Percentiles rank a stretch among this genome's conserved stretches.
Evolutionary conservation across 176 grass and related monocot species (phyloP).

Genomic region (Oryza brachyantha): DNA sequence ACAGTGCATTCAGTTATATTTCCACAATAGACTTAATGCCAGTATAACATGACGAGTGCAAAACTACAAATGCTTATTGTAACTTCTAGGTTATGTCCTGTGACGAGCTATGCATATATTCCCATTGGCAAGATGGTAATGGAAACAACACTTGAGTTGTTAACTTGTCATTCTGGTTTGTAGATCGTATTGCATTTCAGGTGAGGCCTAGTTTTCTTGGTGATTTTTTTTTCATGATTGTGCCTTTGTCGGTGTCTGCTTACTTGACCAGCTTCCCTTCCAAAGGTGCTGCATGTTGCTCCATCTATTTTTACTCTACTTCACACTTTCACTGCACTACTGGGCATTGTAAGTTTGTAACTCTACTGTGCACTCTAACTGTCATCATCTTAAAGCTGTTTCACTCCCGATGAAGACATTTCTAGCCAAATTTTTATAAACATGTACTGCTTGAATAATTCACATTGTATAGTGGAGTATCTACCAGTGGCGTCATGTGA

Average conservation of each 20-base stretch:
- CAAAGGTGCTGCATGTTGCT: background rate
- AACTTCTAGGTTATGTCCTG: slow-evolving; percentile 6
- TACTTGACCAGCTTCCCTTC: background rate
- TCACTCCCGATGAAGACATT: background rate
- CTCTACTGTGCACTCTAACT: background rate
- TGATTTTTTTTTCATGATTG: background rate
- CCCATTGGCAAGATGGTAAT: background rate
- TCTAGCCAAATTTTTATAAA: background rate
- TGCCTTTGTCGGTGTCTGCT: background rate
- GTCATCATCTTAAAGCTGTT: background rate
- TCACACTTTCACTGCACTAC: background rate
- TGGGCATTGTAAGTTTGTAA: background rate
- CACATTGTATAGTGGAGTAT: slow-evolving; percentile 1
- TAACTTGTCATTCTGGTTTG: background rate
- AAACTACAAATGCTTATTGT: background rate
- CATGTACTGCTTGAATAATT: background rate
- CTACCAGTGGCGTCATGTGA: slow-evolving; percentile 23
- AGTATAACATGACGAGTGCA: slow-evolving; percentile 7
- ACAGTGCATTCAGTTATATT: slow-evolving; percentile 16
- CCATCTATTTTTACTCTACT: background rate
- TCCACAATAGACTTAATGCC: slow-evolving; percentile 15
- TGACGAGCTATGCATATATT: background rate
- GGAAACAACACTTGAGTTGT: background rate
- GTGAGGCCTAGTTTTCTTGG: background rate
- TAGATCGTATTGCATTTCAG: background rate